Evolutionary conservation across 495 filamentous ascomycete genomes (phyloP).

Genomic region (Podospora comata): DNA sequence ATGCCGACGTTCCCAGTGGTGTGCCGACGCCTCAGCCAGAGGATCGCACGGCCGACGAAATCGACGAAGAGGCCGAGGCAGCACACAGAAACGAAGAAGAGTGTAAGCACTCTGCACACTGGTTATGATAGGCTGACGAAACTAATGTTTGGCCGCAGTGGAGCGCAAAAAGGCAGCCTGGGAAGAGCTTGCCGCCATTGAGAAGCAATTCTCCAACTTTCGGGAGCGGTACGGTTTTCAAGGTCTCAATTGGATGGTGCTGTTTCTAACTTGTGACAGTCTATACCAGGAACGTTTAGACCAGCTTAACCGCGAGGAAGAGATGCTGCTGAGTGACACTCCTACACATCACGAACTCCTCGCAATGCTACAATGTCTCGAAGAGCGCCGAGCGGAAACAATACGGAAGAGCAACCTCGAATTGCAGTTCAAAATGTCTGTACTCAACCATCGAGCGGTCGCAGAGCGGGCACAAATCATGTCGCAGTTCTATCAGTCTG

Average conservation of each 20-base stretch:
- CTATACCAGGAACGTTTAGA: constrained; percentile 84
- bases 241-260: neutral
- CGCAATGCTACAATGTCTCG: constrained; percentile 77
- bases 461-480: constrained; percentile 79
- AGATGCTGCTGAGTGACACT: constrained; percentile 69
- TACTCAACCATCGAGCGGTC: constrained; percentile 67
- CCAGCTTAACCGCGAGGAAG: constrained; percentile 76
- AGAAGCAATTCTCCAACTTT: constrained; percentile 79
- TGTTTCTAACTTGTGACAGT: constrained; percentile 44
- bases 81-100: constrained; percentile 68
- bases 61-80: constrained; percentile 53
- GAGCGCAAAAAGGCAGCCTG: constrained; percentile 76
- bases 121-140: neutral
- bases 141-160: constrained; percentile 56
- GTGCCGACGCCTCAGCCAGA: constrained; percentile 43
- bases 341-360: constrained; percentile 86
- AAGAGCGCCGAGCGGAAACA: constrained; percentile 75
- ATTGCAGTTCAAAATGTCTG: constrained; percentile 66
- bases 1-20: constrained; percentile 31
- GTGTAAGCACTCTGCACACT: constrained; percentile 51
- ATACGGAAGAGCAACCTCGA: constrained; percentile 69
- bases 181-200: constrained; percentile 72
- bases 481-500: constrained; percentile 78
- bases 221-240: constrained; percentile 68
- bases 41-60: constrained; percentile 48